Percentiles rank a stretch among this genome's conserved stretches.
These are phyloP conservation scores for Salix brachista DNA, from an alignment of 345 rosid species.

Conservation along the genomic window DNA sequence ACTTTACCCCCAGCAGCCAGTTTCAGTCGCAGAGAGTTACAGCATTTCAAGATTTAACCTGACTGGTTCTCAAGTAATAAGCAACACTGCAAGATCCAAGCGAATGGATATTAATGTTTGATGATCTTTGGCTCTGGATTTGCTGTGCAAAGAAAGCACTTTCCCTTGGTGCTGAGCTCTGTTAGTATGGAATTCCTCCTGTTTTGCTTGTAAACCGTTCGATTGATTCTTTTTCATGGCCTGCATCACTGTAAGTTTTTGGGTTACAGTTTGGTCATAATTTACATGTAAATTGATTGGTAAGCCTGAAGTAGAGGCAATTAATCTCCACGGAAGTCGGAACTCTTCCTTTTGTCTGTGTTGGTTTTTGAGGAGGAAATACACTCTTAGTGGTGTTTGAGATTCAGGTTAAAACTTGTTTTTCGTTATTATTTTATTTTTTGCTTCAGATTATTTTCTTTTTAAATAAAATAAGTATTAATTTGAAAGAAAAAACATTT, in stretches of 20 bases:
- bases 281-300: constrained; percentile 21
- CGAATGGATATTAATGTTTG: constrained; percentile 82
- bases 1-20: constrained; percentile 90
- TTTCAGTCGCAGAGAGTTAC: constrained; percentile 60
- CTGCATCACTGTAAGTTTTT: background rate
- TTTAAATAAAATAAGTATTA: too few relatives aligned
- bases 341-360: background rate
- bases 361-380: background rate
- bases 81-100: constrained; percentile 60
- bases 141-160: background rate
- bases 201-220: constrained; percentile 8
- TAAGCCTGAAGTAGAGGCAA: background rate
- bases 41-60: constrained; percentile 69
- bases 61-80: constrained; percentile 48
- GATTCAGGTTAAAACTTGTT: too few relatives aligned
- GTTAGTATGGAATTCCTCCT: background rate
- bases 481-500: too few relatives aligned
- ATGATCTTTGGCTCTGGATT: constrained; percentile 1
- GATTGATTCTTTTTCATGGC: constrained; percentile 25
- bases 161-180: background rate
- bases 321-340: background rate
- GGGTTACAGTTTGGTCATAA: background rate
- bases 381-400: background rate
- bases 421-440: too few relatives aligned
- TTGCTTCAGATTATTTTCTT: too few relatives aligned